Percentiles rank a stretch among this genome's conserved stretches.
Evolutionary conservation across 129 eudicot species (phyloP).

Genomic region (Flaveria trinervia): DNA sequence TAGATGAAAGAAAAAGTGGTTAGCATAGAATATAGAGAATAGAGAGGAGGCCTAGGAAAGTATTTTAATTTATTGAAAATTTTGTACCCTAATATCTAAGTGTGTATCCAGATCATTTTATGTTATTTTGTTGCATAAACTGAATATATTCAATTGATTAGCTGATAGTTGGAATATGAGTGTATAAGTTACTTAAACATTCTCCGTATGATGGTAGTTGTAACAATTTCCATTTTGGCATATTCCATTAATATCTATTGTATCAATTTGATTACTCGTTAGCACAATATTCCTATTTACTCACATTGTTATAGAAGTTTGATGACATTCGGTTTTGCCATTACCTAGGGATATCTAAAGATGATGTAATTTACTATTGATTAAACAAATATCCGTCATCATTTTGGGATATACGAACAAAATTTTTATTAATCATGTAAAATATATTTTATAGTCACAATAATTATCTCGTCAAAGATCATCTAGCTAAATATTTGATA

Average conservation of each 20-base stretch:
- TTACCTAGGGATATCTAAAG: neutral
- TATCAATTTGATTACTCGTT: neutral
- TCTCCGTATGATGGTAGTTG: conserved; percentile 2
- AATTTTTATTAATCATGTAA: neutral
- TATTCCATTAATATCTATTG: neutral
- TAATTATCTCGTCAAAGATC: neutral
- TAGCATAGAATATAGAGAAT: neutral
- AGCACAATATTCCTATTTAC: conserved; percentile 1
- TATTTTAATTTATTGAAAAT: neutral
- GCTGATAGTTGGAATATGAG: neutral
- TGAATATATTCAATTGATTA: neutral
- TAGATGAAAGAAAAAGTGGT: neutral
- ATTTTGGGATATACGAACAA: neutral
- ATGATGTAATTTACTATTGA: neutral
- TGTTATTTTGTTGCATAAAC: neutral
- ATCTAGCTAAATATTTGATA: neutral
- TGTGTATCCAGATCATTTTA: neutral
- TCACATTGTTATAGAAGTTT: conserved; percentile 1
- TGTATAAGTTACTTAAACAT: neutral
- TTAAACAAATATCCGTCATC: neutral
- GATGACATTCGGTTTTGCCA: neutral
- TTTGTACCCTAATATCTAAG: neutral
- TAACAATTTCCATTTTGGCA: conserved; percentile 3
- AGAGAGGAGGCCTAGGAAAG: neutral
- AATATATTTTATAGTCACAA: neutral